Evolutionary conservation across 2,329 filamentous ascomycete species (phyloP).

Genomic region (Trichoderma guizhouense): DNA sequence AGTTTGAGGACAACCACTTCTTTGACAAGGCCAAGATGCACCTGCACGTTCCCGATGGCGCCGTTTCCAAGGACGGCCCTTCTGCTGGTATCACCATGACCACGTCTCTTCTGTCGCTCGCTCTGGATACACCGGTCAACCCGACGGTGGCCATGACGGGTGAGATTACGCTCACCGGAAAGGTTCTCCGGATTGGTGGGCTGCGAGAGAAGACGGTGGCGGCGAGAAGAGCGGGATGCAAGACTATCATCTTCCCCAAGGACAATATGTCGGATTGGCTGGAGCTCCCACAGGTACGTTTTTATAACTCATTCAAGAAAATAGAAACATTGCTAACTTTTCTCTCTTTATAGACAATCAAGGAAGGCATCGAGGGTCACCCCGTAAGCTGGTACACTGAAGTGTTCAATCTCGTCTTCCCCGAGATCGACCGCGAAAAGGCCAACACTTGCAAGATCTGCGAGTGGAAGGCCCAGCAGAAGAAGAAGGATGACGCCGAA

Average conservation of each 20-base stretch:
- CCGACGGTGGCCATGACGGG: slow-evolving; percentile 96
- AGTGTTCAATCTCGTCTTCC: slow-evolving; percentile 89
- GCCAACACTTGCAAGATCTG: slow-evolving; percentile 71
- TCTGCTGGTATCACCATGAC: slow-evolving; percentile 98
- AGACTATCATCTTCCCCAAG: slow-evolving; percentile 88
- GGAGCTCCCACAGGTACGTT: slow-evolving; percentile 87
- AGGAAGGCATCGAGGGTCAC: slow-evolving; percentile 87
- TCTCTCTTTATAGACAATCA: slow-evolving; percentile 73
- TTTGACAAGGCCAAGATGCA: slow-evolving; percentile 95
- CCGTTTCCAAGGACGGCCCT: slow-evolving; percentile 90
- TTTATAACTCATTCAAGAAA: background rate
- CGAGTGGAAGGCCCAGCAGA: slow-evolving; percentile 47
- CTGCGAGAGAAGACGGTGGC: slow-evolving; percentile 96
- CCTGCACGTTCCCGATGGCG: slow-evolving; percentile 93
- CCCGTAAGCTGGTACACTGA: slow-evolving; percentile 92
- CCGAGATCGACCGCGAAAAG: slow-evolving; percentile 67
- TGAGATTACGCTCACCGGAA: slow-evolving; percentile 93
- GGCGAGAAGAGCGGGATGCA: slow-evolving; percentile 85
- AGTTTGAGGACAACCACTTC: slow-evolving; percentile 88
- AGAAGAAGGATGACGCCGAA: slow-evolving; percentile 36
- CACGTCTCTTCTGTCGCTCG: slow-evolving; percentile 83
- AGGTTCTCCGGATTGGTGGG: slow-evolving; percentile 91
- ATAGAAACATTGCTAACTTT: background rate
- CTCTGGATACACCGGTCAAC: slow-evolving; percentile 72
- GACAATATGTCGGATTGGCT: slow-evolving; percentile 98